phyloP scores from a whole-genome alignment of 2,329 filamentous ascomycete genomes.

The Tolypocladium tundrense region DNA sequence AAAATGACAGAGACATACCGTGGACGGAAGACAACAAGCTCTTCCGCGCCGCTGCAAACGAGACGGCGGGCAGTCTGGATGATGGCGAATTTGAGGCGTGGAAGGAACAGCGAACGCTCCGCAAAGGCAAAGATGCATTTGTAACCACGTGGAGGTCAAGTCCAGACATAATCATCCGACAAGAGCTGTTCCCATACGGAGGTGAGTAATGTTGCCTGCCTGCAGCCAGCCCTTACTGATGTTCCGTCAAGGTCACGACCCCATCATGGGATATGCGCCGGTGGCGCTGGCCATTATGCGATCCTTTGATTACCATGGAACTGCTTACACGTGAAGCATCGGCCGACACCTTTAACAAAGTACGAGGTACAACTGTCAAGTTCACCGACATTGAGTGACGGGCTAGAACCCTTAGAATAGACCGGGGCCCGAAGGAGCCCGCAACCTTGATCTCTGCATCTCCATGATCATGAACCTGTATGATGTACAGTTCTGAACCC shows the following conservation, averaged over 20 bases:
- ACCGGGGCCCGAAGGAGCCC: no score
- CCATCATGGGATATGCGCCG: constrained; percentile 54
- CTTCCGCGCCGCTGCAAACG: constrained; percentile 49
- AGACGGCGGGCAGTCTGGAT: constrained; percentile 28
- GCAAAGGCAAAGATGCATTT: constrained; percentile 35
- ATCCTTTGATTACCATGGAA: constrained; percentile 42
- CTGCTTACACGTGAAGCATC: constrained; percentile 6
- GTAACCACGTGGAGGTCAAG: constrained; percentile 33
- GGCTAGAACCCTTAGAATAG: background rate
- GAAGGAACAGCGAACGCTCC: constrained; percentile 35
- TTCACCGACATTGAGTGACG: no score
- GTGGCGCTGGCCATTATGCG: constrained; percentile 55
- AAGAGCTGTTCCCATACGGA: constrained; percentile 44
- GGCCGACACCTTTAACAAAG: background rate
- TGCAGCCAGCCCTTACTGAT: background rate
- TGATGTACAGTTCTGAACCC: background rate
- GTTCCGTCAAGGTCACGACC: constrained; percentile 50
- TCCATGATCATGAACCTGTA: background rate
- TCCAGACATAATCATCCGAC: constrained; percentile 37
- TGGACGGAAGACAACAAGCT: constrained; percentile 58
- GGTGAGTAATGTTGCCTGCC: constrained; percentile 28
- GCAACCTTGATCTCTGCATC: background rate
- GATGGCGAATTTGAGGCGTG: constrained; percentile 27
- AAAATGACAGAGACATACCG: constrained; percentile 74
- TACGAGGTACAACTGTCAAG: no score